These are phyloP conservation scores for Schizophyllum commune DNA, from an alignment of 1,284 basidiomycete species.

Conservation along the genomic window DNA sequence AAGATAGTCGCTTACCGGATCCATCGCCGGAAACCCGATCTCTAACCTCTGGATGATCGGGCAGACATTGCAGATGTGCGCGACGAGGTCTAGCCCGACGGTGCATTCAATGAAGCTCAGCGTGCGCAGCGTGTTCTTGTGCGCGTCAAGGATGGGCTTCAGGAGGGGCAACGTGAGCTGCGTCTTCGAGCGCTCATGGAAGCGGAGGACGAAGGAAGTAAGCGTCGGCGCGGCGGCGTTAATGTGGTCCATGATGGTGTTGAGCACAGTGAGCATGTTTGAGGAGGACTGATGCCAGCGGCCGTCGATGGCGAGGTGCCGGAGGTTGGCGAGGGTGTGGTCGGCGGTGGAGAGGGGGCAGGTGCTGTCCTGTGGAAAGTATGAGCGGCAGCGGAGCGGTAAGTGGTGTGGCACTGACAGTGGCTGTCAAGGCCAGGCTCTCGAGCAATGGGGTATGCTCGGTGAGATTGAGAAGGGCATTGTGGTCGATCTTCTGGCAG, in stretches of 20 bases:
- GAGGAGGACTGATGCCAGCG: constrained; percentile 27
- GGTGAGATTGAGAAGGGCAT: constrained; percentile 35
- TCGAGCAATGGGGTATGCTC: constrained; percentile 43
- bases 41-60: constrained; percentile 40
- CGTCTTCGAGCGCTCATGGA: constrained; percentile 34
- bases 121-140: constrained; percentile 35
- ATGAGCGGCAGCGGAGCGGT: neutral
- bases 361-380: constrained; percentile 30
- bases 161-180: neutral
- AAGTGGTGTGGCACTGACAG: constrained; percentile 27
- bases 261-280: constrained; percentile 27
- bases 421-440: constrained; percentile 50
- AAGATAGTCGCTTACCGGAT: constrained; percentile 33
- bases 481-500: constrained; percentile 49
- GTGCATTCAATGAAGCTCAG: constrained; percentile 42
- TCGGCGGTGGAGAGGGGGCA: constrained; percentile 20
- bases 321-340: constrained; percentile 36
- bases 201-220: constrained; percentile 39
- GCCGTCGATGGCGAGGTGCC: constrained; percentile 47
- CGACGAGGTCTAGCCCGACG: constrained; percentile 30
- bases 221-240: constrained; percentile 32
- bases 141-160: constrained; percentile 22
- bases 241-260: constrained; percentile 28
- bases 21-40: constrained; percentile 40
- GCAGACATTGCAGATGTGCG: constrained; percentile 35